phyloP scores from a whole-genome alignment of 2,329 filamentous ascomycete genomes.

The Neodidymelliopsis sp. region DNA sequence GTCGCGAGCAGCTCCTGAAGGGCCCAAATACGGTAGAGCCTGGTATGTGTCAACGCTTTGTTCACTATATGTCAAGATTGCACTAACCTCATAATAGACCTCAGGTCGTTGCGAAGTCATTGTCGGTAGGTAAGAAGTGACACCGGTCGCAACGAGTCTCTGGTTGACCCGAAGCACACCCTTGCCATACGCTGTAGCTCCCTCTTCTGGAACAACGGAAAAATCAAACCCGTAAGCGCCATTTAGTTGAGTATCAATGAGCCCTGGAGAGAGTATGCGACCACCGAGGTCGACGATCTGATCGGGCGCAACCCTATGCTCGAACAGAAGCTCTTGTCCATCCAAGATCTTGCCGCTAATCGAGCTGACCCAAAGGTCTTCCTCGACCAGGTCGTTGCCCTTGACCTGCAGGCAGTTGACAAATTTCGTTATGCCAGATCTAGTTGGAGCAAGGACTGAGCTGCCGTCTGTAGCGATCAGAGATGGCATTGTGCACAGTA shows the following conservation, averaged over 20 bases:
- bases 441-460: background rate
- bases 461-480: conserved; percentile 3
- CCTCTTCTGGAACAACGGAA: conserved; percentile 73
- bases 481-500: conserved; percentile 12
- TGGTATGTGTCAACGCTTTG: conserved; percentile 34
- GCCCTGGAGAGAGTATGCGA: conserved; percentile 82
- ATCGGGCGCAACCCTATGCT: conserved; percentile 73
- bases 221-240: conserved; percentile 95
- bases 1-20: conserved; percentile 67
- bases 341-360: conserved; percentile 81
- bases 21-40: conserved; percentile 78
- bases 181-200: conserved; percentile 69
- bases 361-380: conserved; percentile 90
- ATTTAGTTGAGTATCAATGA: conserved; percentile 93
- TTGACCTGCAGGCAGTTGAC: conserved; percentile 84
- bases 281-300: conserved; percentile 79
- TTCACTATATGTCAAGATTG: too few relatives aligned
- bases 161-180: conserved; percentile 75
- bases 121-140: conserved; percentile 88
- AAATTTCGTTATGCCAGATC: conserved; percentile 76
- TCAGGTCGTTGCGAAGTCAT: conserved; percentile 81
- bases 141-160: conserved; percentile 76
- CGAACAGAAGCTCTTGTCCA: conserved; percentile 71
- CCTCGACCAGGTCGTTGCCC: conserved; percentile 70
- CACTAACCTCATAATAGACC: conserved; percentile 76